A percentile compares a stretch with the other conserved stretches of the same genome.
phyloP scores from a whole-genome alignment of 2,329 filamentous ascomycete species.

The Alternaria burnsii region DNA sequence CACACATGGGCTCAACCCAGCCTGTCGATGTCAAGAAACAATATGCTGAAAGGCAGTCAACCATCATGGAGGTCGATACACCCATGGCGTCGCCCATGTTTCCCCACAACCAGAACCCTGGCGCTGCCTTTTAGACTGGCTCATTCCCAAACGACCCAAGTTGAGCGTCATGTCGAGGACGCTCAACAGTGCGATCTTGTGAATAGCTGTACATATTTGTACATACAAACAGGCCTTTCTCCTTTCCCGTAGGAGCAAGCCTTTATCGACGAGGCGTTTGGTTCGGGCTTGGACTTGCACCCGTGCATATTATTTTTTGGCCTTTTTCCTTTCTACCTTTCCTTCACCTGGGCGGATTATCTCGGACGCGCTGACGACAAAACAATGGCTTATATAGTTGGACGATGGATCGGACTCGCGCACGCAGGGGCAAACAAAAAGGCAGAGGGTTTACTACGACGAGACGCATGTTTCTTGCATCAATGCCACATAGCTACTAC shows the following conservation, averaged over 20 bases:
- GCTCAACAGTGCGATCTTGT: not conserved
- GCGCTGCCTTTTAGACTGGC: slow-evolving; percentile 28
- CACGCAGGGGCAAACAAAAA: not conserved
- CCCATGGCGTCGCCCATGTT: slow-evolving; percentile 37
- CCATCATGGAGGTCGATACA: slow-evolving; percentile 42
- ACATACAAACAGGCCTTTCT: not conserved
- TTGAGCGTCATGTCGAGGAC: not conserved
- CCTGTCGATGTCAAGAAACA: slow-evolving; percentile 20
- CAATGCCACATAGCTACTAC: not conserved
- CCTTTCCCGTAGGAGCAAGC: not conserved
- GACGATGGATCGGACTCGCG: slow-evolving; percentile 4
- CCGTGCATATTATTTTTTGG: not conserved
- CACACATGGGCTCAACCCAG: slow-evolving; percentile 24
- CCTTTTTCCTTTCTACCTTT: not conserved
- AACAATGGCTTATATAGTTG: not conserved
- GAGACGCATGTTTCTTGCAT: not conserved
- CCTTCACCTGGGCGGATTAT: not conserved
- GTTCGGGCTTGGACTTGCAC: too few relatives aligned
- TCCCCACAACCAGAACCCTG: slow-evolving; percentile 24
- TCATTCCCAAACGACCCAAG: not conserved
- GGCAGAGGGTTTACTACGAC: not conserved
- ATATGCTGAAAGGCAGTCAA: slow-evolving; percentile 31
- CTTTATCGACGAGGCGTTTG: not conserved
- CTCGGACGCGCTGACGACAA: slow-evolving; percentile 1
- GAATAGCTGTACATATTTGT: not conserved